Evolutionary conservation across 1,284 basidiomycete species (phyloP).

Genomic region (Phylloboletellus chloephorus): DNA sequence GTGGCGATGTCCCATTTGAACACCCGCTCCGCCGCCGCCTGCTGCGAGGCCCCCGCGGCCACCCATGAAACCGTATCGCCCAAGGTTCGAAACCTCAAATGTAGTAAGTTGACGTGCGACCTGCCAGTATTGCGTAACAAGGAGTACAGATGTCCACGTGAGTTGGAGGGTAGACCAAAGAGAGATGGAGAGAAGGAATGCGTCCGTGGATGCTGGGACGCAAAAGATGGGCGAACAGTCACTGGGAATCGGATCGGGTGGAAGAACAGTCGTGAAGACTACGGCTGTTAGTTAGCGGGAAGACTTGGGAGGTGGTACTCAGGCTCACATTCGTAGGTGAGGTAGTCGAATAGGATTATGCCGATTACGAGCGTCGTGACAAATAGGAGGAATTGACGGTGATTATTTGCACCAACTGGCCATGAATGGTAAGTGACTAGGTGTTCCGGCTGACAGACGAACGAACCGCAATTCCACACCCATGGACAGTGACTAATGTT

Average conservation of each 20-base stretch:
- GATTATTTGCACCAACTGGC: slow-evolving; percentile 89
- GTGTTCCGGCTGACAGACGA: neutral
- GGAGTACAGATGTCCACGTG: slow-evolving; percentile 87
- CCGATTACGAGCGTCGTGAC: slow-evolving; percentile 80
- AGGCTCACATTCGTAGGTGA: slow-evolving; percentile 73
- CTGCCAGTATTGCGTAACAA: slow-evolving; percentile 87
- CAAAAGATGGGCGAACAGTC: slow-evolving; percentile 72
- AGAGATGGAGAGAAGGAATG: slow-evolving; percentile 79
- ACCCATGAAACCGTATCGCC: slow-evolving; percentile 96
- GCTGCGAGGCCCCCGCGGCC: slow-evolving; percentile 94
- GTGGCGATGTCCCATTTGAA: slow-evolving; percentile 71
- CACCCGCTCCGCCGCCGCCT: slow-evolving; percentile 72
- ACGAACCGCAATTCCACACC: slow-evolving; percentile 97
- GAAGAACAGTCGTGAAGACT: slow-evolving; percentile 50
- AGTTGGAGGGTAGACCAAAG: slow-evolving; percentile 89
- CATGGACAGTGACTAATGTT: slow-evolving; percentile 86
- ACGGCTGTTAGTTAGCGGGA: slow-evolving; percentile 3
- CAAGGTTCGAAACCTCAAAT: slow-evolving; percentile 91
- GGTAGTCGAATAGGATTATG: slow-evolving; percentile 75
- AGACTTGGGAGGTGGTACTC: slow-evolving; percentile 3
- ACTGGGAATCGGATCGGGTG: slow-evolving; percentile 43
- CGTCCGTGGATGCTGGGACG: slow-evolving; percentile 62
- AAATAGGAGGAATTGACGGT: slow-evolving; percentile 92
- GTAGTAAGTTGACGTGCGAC: slow-evolving; percentile 94
- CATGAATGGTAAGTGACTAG: slow-evolving; percentile 6